Base-by-base conservation (phyloP, 1,139 yeast genomes). In the Yamadazyma sp. region DNA sequence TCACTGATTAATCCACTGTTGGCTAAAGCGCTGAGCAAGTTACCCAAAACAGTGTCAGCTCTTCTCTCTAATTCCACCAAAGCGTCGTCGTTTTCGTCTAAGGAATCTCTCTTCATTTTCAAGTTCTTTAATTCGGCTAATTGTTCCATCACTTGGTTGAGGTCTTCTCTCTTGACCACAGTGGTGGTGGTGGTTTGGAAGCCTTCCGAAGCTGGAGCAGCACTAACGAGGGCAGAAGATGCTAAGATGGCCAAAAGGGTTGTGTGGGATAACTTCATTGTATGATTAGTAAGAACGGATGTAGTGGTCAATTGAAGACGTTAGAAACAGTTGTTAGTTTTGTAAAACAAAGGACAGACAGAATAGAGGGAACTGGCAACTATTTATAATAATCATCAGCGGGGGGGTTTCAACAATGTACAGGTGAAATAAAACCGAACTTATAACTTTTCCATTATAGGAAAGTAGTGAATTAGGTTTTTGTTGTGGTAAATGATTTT, bases 231-330 rank as follows among this genome's bases (percentile, higher is more conserved):
- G 37, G 73, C 59, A 34, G 69, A 47, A 35, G 76, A 47, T 39
- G 73, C 74, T 49, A 69, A 61, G 50, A 72, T 54, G 42, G 77
- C 75, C 44, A 68, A 56, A 43, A 67, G 57, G 39, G 77, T 60
- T 41, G 77, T 55, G 45, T 68, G 61, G 33, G 76, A 56, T 40
- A 72, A 66, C 63, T 69, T 72, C 77, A 72, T 72, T 32, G 33
- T 11, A 12, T 3, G 23, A 7, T 12, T 4, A 11, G 6, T n/a
- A 26, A 26, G 29, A 20, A 20, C 5, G 22, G 22, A 20, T 20
- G 22, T 20, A 8, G 22, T 20, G 17, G 18, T 17, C 11, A 36
- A 31, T 29, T 22, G 31, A 12, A 12, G n/a, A 11, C 15, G 5
- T 5, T 25, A n/a, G 5, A 25, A 25, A 25, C 28, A 10, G 28